Base-by-base conservation (phyloP, 2,329 filamentous ascomycete genomes). In the Sclerotinia glacialis region DNA sequence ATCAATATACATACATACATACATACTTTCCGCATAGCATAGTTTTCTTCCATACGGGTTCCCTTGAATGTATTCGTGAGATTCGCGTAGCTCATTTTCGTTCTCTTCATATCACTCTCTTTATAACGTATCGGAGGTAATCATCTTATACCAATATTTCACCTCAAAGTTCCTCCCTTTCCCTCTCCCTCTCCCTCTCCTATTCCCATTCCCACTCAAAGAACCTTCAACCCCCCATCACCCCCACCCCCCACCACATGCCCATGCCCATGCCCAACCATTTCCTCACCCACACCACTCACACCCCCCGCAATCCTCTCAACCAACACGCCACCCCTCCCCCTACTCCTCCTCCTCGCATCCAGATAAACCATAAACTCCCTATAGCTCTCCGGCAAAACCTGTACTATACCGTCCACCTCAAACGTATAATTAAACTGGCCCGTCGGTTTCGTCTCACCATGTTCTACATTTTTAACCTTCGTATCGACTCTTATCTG, bases 391-490 rank as follows among this genome's bases (percentile, higher is more conserved):
- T 76, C 72, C 5, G 89, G 89, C 80, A 90, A 85, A 26, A 91
- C 85, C 72, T 86, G 83, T 55, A 90, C 80, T 71, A 88, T 83
- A 72, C 82, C 85, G 65, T 87, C 83, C 2, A 90, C 86, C 64
- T 83, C 81, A 74, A 91, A 91, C 0, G 88, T 90, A 73, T 91
- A 91, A 72, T 90, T 89, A 78, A 91, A 91, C 69, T 87, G 86
- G 0, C 89, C 89, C 0, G 88, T 90, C 3, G 86, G 86, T 73
- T 88, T 89, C 65, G 84, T 84, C 67, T 82, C 82, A 7, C 86
- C 87, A 72, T 91, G 88, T 76, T 90, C 87, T 7, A 91, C 84
- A 76, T 90, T 84, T 26, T 87, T 80, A 5, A 91, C 88, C 72
- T 89, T 89, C 3, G 85, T 85, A 74, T 89, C 86, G 8, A 91